These are phyloP conservation scores for Lasiodiplodia sp. DNA, from an alignment of 2,329 filamentous ascomycete genomes.

Conservation along the genomic window DNA sequence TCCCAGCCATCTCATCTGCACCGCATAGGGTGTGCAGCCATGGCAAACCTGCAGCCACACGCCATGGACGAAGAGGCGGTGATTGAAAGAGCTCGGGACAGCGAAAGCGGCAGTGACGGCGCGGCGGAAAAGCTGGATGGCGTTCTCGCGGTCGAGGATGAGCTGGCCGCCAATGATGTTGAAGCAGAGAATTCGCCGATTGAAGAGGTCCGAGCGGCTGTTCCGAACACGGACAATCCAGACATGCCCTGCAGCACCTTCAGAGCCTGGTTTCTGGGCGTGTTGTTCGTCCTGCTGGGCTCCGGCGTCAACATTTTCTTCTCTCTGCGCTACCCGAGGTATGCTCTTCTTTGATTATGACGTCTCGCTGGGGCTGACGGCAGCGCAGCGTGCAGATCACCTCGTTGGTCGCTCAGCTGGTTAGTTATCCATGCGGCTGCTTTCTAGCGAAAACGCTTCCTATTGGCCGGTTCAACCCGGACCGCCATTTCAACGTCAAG, in stretches of 20 bases:
- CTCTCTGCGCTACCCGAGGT: conserved; percentile 67
- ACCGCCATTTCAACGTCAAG: conserved; percentile 70
- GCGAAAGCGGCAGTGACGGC: conserved; percentile 8
- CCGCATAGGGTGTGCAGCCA: conserved; percentile 9
- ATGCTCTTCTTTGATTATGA: conserved; percentile 63
- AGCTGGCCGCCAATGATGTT: conserved; percentile 22
- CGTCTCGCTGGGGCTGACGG: conserved; percentile 64
- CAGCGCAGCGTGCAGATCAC: conserved; percentile 16
- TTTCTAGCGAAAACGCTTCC: conserved; percentile 60
- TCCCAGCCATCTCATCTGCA: background rate
- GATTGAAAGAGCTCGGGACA: conserved; percentile 15
- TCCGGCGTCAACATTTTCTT: conserved; percentile 66
- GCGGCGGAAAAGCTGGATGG: conserved; percentile 9
- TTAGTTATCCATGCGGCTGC: conserved; percentile 64
- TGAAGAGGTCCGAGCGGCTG: conserved; percentile 33
- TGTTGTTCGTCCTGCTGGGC: conserved; percentile 53
- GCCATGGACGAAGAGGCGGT: conserved; percentile 1
- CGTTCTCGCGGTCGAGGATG: conserved; percentile 13
- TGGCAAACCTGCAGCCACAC: conserved; percentile 4
- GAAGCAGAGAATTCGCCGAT: conserved; percentile 25
- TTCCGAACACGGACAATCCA: conserved; percentile 54
- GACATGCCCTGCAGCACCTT: conserved; percentile 51
- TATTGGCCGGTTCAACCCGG: conserved; percentile 68
- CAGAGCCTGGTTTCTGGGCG: conserved; percentile 55
- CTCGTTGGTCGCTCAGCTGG: conserved; percentile 59